A percentile compares a stretch with the other conserved stretches of the same genome.
Conservation (phyloP, 352 stramenopile species). For the Phytophthora pisi region DNA sequence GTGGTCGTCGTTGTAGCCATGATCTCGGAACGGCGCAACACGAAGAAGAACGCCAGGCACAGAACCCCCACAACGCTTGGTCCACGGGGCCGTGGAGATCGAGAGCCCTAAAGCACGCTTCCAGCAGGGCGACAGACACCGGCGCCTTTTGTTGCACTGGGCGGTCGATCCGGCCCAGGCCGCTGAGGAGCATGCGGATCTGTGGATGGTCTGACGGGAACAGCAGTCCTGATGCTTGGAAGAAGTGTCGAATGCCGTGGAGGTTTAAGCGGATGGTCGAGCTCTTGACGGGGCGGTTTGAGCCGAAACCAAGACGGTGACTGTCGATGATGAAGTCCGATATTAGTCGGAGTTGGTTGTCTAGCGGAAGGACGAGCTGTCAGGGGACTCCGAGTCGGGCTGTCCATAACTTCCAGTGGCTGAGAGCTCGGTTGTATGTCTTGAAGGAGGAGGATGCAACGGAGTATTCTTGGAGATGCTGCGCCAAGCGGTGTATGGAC, state of each 20-base stretch:
- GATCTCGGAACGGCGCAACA: constrained; percentile 13
- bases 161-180: not conserved
- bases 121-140: not conserved
- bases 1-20: not conserved
- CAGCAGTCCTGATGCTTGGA: not conserved
- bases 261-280: constrained; percentile 6
- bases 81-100: not conserved
- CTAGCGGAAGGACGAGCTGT: not conserved
- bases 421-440: not conserved
- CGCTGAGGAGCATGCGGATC: constrained; percentile 8
- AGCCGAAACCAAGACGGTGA: not conserved
- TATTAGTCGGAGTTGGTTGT: not conserved
- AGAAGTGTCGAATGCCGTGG: constrained; percentile 1
- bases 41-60: constrained; percentile 18
- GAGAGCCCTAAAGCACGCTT: not conserved
- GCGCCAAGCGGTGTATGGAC: not conserved
- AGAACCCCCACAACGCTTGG: constrained; percentile 7
- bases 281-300: not conserved
- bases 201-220: constrained; percentile 1
- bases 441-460: constrained; percentile 4
- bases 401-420: not conserved
- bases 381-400: not conserved
- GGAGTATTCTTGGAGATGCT: constrained; percentile 10
- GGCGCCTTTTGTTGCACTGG: not conserved
- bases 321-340: constrained; percentile 14